Conservation (phyloP, 495 filamentous ascomycete species). For the Tuber microsphaerosporum region DNA sequence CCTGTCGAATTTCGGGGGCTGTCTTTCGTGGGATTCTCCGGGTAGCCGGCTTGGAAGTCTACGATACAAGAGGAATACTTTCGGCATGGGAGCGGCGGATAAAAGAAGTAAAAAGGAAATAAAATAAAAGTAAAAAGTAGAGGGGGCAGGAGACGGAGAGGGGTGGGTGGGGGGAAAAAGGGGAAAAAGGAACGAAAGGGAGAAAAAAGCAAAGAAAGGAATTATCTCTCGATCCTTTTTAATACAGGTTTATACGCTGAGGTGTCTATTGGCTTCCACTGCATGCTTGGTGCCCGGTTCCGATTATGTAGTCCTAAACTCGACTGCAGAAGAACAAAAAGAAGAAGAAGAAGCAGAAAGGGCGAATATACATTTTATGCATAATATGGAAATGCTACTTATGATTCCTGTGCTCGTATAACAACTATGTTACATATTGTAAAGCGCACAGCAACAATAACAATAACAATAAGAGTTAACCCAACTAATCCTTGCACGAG, state of each 20-base stretch:
- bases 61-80: not conserved
- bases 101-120: not conserved
- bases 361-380: not conserved
- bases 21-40: not conserved
- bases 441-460: not conserved
- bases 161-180: not conserved
- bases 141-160: not conserved
- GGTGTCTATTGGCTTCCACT: not conserved
- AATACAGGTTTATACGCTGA: not conserved
- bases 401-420: not conserved
- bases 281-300: not conserved
- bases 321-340: not conserved
- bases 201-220: not conserved
- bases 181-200: not conserved
- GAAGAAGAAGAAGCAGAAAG: not conserved
- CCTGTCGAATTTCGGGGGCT: not conserved
- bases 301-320: not conserved
- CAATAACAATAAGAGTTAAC: not conserved
- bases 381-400: not conserved
- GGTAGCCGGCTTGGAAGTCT: not conserved
- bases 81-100: not conserved
- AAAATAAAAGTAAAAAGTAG: not conserved
- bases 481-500: not conserved
- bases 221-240: not conserved
- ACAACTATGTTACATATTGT: not conserved